Percentiles rank a stretch among this genome's conserved stretches.
Conservation (phyloP, 805 yeast genomes). For the Candida quercuum region DNA sequence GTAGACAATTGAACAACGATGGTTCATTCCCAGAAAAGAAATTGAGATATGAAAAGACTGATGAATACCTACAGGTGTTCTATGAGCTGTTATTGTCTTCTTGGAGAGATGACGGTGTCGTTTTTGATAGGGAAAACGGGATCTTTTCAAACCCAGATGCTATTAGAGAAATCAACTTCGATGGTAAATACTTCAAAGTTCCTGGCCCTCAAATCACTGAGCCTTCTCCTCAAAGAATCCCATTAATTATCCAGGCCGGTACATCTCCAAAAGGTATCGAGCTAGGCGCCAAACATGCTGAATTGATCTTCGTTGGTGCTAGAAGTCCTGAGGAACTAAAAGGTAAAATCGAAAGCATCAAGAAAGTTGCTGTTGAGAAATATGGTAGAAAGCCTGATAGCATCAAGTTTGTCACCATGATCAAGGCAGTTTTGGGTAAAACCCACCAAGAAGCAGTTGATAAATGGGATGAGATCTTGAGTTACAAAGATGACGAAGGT, state of each 20-base stretch:
- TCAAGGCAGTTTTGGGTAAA: conserved; percentile 28
- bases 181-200: too few species aligned
- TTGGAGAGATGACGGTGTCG: neutral
- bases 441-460: conserved; percentile 34
- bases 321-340: conserved; percentile 27
- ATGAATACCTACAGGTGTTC: neutral
- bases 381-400: conserved; percentile 26
- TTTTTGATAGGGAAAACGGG: too few species aligned
- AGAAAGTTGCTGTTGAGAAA: conserved; percentile 25
- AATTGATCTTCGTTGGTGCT: conserved; percentile 29
- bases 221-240: neutral
- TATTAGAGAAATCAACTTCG: too few species aligned
- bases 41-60: neutral
- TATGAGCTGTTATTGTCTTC: neutral
- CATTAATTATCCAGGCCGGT: neutral
- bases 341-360: conserved; percentile 25
- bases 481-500: conserved; percentile 32
- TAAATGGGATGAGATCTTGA: conserved; percentile 24
- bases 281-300: neutral
- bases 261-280: neutral
- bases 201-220: neutral
- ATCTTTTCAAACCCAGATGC: too few species aligned
- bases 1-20: neutral
- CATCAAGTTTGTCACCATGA: conserved; percentile 29
- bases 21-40: neutral